Evolutionary conservation across 805 yeast genomes (phyloP), one percentile per base, ranked within the genome.

Genomic region (Lachancea thermotolerans): DNA sequence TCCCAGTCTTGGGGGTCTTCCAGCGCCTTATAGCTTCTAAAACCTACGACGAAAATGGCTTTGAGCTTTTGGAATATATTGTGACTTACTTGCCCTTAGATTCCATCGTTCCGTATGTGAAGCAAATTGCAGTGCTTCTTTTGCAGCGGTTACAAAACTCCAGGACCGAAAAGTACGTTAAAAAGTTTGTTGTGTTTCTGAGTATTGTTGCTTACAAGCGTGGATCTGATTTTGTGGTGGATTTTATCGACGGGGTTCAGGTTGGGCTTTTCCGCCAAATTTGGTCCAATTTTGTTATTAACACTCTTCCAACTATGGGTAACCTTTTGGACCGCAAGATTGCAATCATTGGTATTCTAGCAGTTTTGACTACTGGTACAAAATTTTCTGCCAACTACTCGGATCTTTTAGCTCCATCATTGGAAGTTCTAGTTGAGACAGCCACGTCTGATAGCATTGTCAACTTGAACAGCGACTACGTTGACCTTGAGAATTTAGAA

Each of bases 1-100:
- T 85, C 31, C 95, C 97, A 2, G 76, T 93, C 28, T 70, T 93
- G 35, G 99, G 99, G 34, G 95, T 93, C n/a, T 95, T 87, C 72
- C 99, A 95, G 68, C 88, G 90, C 62, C 71, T 93, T 52, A 79
- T 93, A 42, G 80, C 96, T 1, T 87, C 97, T 0, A 85, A 83
- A 53, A 74, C 79, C 12, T 83, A 88, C 56, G 98, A 93, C 56
- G 67, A 67, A 33, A 75, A 79, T 56, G 98, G 97, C 1, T 84
- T 93, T 64, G 98, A 93, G 46, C 68, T 93, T 36, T 66, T 93
- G 37, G 90, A 85, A 59, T 68, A 74, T 2, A 81, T 93, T 40
- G 63, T 91, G 36, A 57, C 78, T 36, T 65, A 73, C 47, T 66
- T 88, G 37, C 81, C 86, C 5, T 54, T 78, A 36, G 60, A 58